phyloP scores from a whole-genome alignment of 768 basidiomycete species.

The Clitopilus passeckerianus region DNA sequence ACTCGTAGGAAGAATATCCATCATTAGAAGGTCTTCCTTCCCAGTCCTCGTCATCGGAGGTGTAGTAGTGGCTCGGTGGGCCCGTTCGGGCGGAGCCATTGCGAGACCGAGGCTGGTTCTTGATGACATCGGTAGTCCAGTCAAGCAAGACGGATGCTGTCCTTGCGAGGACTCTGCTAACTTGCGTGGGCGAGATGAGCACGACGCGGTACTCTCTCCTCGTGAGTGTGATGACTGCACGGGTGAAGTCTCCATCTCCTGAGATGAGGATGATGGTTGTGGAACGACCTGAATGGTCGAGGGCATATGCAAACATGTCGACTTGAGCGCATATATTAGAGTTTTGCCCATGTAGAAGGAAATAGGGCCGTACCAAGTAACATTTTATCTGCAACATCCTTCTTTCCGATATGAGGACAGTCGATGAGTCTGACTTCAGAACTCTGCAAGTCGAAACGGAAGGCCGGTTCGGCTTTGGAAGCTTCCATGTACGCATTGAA shows the following conservation, averaged over 20 bases:
- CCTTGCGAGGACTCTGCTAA: slow-evolving; percentile 42
- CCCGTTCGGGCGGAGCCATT: not conserved
- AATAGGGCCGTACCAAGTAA: slow-evolving; percentile 32
- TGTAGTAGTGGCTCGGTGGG: not conserved
- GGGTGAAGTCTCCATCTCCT: slow-evolving; percentile 63
- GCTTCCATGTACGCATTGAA: slow-evolving; percentile 56
- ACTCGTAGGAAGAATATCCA: not conserved
- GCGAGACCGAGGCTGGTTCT: not conserved
- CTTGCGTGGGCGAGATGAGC: slow-evolving; percentile 37
- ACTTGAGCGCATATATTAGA: slow-evolving; percentile 27
- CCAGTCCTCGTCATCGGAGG: not conserved
- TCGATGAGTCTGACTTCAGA: slow-evolving; percentile 41
- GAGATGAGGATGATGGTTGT: slow-evolving; percentile 57
- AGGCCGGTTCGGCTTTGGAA: slow-evolving; percentile 22
- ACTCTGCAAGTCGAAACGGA: slow-evolving; percentile 41
- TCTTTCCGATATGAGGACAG: slow-evolving; percentile 28
- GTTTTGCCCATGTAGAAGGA: not conserved
- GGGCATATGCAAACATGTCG: slow-evolving; percentile 62
- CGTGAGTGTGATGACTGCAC: slow-evolving; percentile 51
- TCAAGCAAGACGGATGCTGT: slow-evolving; percentile 52
- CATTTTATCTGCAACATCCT: slow-evolving; percentile 43
- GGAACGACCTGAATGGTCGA: slow-evolving; percentile 48
- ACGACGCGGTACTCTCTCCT: slow-evolving; percentile 49
- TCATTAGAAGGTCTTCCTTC: not conserved
- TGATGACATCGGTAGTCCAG: slow-evolving; percentile 39